A percentile compares a stretch with the other conserved stretches of the same genome.
Evolutionary conservation across 108 stramenopile genomes (phyloP).

Genomic region (Cyclotella sp.): DNA sequence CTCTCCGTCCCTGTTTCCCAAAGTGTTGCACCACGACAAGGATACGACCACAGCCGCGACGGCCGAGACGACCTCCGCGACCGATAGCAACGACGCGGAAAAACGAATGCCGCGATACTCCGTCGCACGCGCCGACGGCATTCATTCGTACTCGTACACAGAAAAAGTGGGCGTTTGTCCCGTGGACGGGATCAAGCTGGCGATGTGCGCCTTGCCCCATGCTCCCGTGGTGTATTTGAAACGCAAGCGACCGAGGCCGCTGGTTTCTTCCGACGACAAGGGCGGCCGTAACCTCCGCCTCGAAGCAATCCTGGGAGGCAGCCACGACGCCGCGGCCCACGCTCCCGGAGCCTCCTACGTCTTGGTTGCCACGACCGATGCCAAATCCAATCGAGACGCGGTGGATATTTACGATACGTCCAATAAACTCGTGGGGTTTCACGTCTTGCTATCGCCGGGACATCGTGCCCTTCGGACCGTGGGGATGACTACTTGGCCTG

Average conservation of each 20-base stretch:
- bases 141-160: slow-evolving; percentile 75
- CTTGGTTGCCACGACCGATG: slow-evolving; percentile 81
- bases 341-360: slow-evolving; percentile 65
- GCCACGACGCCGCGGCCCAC: slow-evolving; percentile 1
- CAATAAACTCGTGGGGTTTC: slow-evolving; percentile 89
- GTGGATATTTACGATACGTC: slow-evolving; percentile 85
- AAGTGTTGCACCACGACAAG: background rate
- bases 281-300: background rate
- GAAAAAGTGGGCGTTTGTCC: slow-evolving; percentile 82
- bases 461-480: slow-evolving; percentile 77
- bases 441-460: slow-evolving; percentile 80
- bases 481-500: slow-evolving; percentile 66
- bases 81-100: background rate
- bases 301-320: slow-evolving; percentile 7
- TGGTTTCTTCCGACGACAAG: background rate
- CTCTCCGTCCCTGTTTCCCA: slow-evolving; percentile 10
- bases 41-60: slow-evolving; percentile 5
- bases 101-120: slow-evolving; percentile 43
- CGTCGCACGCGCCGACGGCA: slow-evolving; percentile 76
- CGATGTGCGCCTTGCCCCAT: slow-evolving; percentile 70
- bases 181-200: slow-evolving; percentile 80
- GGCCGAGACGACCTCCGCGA: background rate
- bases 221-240: slow-evolving; percentile 49
- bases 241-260: slow-evolving; percentile 3
- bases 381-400: slow-evolving; percentile 83